Evolutionary conservation across 179 eudicot genomes (phyloP).

Genomic region (Silene coronaria): DNA sequence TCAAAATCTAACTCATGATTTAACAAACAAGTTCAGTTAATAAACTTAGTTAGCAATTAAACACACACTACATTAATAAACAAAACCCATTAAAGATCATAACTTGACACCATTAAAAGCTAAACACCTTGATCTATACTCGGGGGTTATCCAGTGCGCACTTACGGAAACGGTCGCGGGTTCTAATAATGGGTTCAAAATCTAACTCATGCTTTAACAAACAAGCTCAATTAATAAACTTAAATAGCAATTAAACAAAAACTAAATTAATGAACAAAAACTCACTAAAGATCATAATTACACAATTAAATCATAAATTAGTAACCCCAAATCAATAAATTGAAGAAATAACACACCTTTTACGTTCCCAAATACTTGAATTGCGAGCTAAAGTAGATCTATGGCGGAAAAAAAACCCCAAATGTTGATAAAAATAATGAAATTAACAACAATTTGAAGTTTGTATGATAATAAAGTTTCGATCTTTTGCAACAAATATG

Average conservation of each 20-base stretch:
- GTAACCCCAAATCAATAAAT: constrained; percentile 2
- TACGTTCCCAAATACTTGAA: background rate
- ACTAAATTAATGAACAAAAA: background rate
- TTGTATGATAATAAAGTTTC: background rate
- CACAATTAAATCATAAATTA: constrained; percentile 3
- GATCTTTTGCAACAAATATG: background rate
- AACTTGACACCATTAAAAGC: too few relatives aligned
- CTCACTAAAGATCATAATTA: background rate
- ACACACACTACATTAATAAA: too few relatives aligned
- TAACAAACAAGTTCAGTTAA: too few relatives aligned
- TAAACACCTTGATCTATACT: too few relatives aligned
- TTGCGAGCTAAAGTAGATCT: background rate
- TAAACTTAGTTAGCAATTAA: too few relatives aligned
- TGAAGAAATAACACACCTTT: constrained; percentile 6
- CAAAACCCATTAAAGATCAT: too few relatives aligned
- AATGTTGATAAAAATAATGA: background rate
- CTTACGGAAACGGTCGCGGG: too few relatives aligned
- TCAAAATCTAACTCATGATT: too few relatives aligned
- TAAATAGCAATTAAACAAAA: background rate
- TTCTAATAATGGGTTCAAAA: too few relatives aligned
- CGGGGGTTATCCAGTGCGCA: too few relatives aligned
- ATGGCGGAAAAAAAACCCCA: background rate
- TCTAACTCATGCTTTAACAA: constrained; percentile 5
- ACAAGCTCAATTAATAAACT: constrained; percentile 5
- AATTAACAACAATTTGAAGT: background rate